Conservation (phyloP, 805 yeast species). For the Saturnispora diversa region DNA sequence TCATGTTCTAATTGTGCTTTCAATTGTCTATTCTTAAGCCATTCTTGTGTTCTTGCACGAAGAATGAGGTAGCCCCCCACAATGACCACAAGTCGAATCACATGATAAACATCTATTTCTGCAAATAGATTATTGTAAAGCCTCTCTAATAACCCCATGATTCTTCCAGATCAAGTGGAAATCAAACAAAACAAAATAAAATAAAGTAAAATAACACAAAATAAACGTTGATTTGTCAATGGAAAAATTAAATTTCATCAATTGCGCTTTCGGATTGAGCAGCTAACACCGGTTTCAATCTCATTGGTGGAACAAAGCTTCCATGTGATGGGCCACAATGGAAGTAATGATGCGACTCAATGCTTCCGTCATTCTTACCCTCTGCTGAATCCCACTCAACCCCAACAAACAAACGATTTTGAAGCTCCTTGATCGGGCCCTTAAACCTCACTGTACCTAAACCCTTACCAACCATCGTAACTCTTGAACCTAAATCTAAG, state of each 20-base stretch:
- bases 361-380: conserved; percentile 78
- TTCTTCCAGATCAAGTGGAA: neutral
- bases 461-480: conserved; percentile 55
- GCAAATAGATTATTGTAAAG: conserved; percentile 23
- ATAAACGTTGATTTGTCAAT: too few relatives aligned
- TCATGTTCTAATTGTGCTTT: conserved; percentile 41
- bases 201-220: too few relatives aligned
- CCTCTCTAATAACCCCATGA: conserved; percentile 4
- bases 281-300: conserved; percentile 58
- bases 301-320: conserved; percentile 64
- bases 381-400: conserved; percentile 77
- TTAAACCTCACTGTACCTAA: conserved; percentile 64
- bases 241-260: conserved; percentile 4
- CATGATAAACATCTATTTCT: conserved; percentile 38
- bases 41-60: conserved; percentile 49
- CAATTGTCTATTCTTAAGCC: conserved; percentile 48
- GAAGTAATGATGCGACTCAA: conserved; percentile 56
- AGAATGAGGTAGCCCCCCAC: conserved; percentile 57
- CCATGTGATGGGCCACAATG: conserved; percentile 53
- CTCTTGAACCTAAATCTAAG: conserved; percentile 35
- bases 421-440: conserved; percentile 60
- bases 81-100: conserved; percentile 40
- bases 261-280: neutral
- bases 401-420: conserved; percentile 68
- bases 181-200: neutral